Base-by-base conservation (phyloP, 768 basidiomycete genomes). In the button mushroom (Agaricus bisporus) region DNA sequence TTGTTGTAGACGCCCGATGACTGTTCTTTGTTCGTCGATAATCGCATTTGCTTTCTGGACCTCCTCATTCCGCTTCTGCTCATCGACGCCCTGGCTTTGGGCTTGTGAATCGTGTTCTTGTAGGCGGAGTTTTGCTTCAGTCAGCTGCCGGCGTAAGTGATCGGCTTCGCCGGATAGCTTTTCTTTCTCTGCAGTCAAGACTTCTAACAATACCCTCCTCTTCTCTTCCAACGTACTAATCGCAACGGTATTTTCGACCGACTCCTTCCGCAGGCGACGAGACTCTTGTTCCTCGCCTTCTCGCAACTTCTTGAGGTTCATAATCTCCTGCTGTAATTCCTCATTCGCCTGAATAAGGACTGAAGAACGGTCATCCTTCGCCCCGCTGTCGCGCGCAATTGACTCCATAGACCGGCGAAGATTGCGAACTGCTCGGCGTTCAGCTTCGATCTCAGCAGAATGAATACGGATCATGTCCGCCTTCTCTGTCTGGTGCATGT, bases 1-100 rank as follows among this genome's bases (percentile, higher is more conserved):
- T 5, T 51, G 41, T 25, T 51, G 49, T 17, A 51, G 29, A 51
- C 49, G 49, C 5, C 2, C 49, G 22, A 51, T 51, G 29, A 51
- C 49, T 0, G 41, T 18, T 41, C 42, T 51, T 22, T 51, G 49
- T 28, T 51, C 49, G 2, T 35, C 41, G 18, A 51, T 39, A 18
- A 41, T 51, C 11, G 41, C 26, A 18, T 20, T 17, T 4, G 41
- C 29, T 20, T 29, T 51, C 41, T 51, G 41, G 2, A 51, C 3
- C 10, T 51, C 37, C 8, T 37, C 37, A 10, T 55, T 17, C 43
- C n/a, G 10, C 18, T 45, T 49, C 20, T 41, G 32, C 22, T 48
- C 54, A 22, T 45, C 48, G 1, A 9, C 37, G 20, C 5, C 38
- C 4, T 18, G 41, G 29, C n/a, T 29, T 22, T 54, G 48, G 32